Percentiles rank a stretch among this genome's conserved stretches.
These are phyloP conservation scores for Pyrenula aspistea DNA, from an alignment of 495 filamentous ascomycete genomes.

Conservation along the genomic window DNA sequence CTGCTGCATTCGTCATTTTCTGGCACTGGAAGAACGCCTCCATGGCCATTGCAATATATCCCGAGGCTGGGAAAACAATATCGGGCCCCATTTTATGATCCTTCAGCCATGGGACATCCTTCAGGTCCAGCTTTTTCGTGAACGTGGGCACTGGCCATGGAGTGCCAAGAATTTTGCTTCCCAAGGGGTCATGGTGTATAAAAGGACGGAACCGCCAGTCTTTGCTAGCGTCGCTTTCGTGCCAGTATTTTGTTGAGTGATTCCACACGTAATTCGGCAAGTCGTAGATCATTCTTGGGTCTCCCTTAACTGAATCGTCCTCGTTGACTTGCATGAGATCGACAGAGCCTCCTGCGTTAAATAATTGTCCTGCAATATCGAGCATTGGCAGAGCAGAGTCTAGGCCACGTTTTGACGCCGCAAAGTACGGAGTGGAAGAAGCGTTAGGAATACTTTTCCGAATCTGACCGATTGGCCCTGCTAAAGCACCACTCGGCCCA, in stretches of 20 bases:
- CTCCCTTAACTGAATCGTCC: not conserved
- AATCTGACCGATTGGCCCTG: slow-evolving; percentile 46
- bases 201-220: slow-evolving; percentile 17
- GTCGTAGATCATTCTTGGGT: slow-evolving; percentile 9
- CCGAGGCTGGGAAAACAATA: slow-evolving; percentile 36
- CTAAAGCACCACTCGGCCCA: slow-evolving; percentile 48
- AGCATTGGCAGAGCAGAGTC: slow-evolving; percentile 4
- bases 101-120: slow-evolving; percentile 7
- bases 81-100: slow-evolving; percentile 21
- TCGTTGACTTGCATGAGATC: slow-evolving; percentile 2
- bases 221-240: slow-evolving; percentile 15
- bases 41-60: slow-evolving; percentile 32
- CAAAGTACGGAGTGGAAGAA: slow-evolving; percentile 2
- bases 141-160: slow-evolving; percentile 18
- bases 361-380: slow-evolving; percentile 11
- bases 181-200: slow-evolving; percentile 23
- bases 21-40: slow-evolving; percentile 33
- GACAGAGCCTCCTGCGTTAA: slow-evolving; percentile 3
- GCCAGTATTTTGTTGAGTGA: slow-evolving; percentile 16
- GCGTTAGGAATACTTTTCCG: not conserved
- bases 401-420: not conserved
- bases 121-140: slow-evolving; percentile 21
- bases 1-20: slow-evolving; percentile 1
- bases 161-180: slow-evolving; percentile 10
- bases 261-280: slow-evolving; percentile 28